Conservation (phyloP, 768 basidiomycete genomes). For the Lanmaoa rubissima region DNA sequence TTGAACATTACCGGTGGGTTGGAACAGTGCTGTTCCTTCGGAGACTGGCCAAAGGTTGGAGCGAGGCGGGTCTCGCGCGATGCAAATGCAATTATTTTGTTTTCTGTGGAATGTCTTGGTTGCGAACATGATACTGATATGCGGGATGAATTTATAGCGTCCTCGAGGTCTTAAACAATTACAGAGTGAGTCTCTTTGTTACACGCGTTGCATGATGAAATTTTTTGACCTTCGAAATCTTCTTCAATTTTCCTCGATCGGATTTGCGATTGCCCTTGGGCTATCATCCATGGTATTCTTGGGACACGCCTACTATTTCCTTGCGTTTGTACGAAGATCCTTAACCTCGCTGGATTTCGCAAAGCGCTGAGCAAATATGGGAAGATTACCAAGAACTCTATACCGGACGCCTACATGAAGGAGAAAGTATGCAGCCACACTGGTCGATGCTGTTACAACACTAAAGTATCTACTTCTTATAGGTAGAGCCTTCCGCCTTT, state of each 20-base stretch:
- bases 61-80: neutral
- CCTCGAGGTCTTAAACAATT: slow-evolving; percentile 84
- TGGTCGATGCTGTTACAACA: neutral
- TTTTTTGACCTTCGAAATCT: neutral
- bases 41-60: neutral
- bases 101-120: neutral
- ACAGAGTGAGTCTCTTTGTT: slow-evolving; percentile 52
- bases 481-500: slow-evolving; percentile 71
- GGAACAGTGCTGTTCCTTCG: neutral
- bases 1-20: slow-evolving; percentile 77
- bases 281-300: neutral
- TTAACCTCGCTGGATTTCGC: slow-evolving; percentile 89
- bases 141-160: slow-evolving; percentile 42
- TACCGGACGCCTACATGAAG: slow-evolving; percentile 73
- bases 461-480: neutral
- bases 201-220: neutral
- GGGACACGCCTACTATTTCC: neutral
- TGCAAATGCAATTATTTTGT: neutral
- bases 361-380: slow-evolving; percentile 87
- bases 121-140: slow-evolving; percentile 9
- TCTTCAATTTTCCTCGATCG: neutral
- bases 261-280: neutral
- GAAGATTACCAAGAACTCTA: slow-evolving; percentile 70
- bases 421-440: slow-evolving; percentile 54
- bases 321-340: slow-evolving; percentile 43